Base-by-base conservation (phyloP, 371 early-diverging fungal genomes). In the Apophysomyces ossiformis region DNA sequence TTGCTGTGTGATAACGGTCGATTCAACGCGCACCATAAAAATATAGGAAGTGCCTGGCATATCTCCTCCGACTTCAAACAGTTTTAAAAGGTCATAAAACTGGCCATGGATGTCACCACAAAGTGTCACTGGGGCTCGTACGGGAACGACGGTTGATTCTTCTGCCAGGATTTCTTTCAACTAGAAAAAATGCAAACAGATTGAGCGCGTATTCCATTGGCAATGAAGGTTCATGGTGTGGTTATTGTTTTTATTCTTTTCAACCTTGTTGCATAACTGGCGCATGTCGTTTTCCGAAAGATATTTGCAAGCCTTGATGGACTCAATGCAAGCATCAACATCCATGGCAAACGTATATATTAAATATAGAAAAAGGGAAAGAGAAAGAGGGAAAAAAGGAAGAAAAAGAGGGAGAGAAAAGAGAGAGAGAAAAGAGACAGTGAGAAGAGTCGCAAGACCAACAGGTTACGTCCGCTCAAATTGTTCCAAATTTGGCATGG, bases 51-150 rank as follows among this genome's bases (percentile, higher is more conserved):
- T 99, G 61, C 90, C 87, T 7, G 99, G 97, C 18, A 97, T 87
- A 73, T 97, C 93, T 15, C 99, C 99, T 37, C 99, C 99, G 12
- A 98, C 97, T 64, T 95, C 91, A 75, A 99, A 98, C 38, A 99
- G 89, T 80, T 99, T 98, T 71, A 99, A 73, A 69, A 97, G 83
- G 79, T 99, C 99, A 76, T 95, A 97, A 78, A 99, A 99, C 78
- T 99, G 99, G n/a, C 99, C 99, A 79, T 99, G 99, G 62, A 99
- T 96, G 79, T 99, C 96, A 60, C 99, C 97, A 81, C 97, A 98
- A 43, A 99, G 87, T 2, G 99, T 99, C 13, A 99, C 97, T 11
- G 99, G 99, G 13, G 95, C 83, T 67, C 88, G 82, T 36, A 98
- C 96, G 7, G 97, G 96, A 61, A 97, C 97, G 43, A 98, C 93